Conservation (phyloP, 257 asterid genomes). For the Solanum habrochaites region DNA sequence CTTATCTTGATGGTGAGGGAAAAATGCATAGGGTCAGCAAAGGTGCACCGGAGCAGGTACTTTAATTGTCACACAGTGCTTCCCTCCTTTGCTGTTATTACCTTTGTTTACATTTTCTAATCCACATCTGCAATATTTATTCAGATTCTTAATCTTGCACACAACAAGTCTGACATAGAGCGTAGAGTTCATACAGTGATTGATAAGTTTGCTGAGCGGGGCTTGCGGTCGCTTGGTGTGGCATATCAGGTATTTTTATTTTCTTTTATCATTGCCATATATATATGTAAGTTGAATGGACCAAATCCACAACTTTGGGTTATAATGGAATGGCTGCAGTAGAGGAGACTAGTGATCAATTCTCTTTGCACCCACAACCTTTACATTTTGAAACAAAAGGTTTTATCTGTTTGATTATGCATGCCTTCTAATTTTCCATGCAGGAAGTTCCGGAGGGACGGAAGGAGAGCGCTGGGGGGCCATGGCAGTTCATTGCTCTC, state of each 20-base stretch:
- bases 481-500: constrained; percentile 87
- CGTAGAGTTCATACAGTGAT: constrained; percentile 69
- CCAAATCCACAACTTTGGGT: neutral
- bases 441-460: constrained; percentile 86
- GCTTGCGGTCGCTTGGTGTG: constrained; percentile 81
- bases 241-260: constrained; percentile 65
- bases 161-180: constrained; percentile 70
- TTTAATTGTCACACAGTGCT: neutral
- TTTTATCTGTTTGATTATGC: neutral
- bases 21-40: constrained; percentile 53
- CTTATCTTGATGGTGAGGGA: constrained; percentile 35
- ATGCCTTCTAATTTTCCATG: neutral
- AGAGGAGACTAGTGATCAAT: neutral
- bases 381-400: neutral
- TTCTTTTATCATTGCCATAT: neutral
- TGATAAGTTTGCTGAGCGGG: constrained; percentile 89
- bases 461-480: constrained; percentile 81
- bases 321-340: neutral
- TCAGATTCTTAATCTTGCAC: constrained; percentile 76
- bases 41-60: constrained; percentile 66
- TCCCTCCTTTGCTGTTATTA: neutral
- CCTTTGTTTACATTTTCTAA: constrained; percentile 2
- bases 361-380: neutral
- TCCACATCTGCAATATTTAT: neutral
- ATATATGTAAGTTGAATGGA: neutral